Conservation (phyloP, 345 rosid genomes). For the Eutrema japonicum region DNA sequence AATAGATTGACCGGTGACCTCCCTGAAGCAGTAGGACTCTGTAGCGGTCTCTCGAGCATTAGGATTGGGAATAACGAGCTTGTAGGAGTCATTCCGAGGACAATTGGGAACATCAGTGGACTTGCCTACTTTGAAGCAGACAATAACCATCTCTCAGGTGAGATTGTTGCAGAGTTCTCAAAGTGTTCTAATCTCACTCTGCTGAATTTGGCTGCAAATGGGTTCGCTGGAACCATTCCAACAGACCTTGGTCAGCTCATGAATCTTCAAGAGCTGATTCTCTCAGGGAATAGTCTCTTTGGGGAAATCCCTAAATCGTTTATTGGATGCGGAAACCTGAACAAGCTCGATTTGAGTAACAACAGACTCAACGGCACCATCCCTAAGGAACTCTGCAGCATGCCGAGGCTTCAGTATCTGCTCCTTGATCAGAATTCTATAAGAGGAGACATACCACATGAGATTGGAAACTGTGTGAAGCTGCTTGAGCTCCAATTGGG, state of each 20-base stretch:
- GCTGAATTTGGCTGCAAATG: constrained; percentile 83
- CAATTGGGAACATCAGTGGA: constrained; percentile 78
- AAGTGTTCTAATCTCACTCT: constrained; percentile 85
- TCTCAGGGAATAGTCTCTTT: constrained; percentile 72
- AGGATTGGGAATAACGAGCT: constrained; percentile 87
- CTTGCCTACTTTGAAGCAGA: constrained; percentile 93
- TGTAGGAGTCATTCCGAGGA: constrained; percentile 73
- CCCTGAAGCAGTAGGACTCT: constrained; percentile 73
- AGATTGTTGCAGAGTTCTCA: constrained; percentile 71
- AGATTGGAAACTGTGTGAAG: constrained; percentile 70
- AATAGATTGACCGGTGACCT: constrained; percentile 67
- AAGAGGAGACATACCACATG: constrained; percentile 77
- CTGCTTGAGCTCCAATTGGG: constrained; percentile 68
- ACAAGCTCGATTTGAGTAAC: constrained; percentile 79
- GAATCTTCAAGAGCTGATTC: constrained; percentile 90
- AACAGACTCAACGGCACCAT: constrained; percentile 83
- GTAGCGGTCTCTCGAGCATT: constrained; percentile 75
- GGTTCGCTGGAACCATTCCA: constrained; percentile 80
- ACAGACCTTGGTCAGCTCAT: constrained; percentile 68
- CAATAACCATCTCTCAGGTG: constrained; percentile 83
- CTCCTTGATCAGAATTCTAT: constrained; percentile 70
- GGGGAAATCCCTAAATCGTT: constrained; percentile 83
- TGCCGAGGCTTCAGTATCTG: constrained; percentile 69
- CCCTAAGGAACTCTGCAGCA: constrained; percentile 64
- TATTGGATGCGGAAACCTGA: constrained; percentile 79